These are phyloP conservation scores for Colletotrichum abscissum DNA, from an alignment of 2,329 filamentous ascomycete genomes.

Conservation along the genomic window DNA sequence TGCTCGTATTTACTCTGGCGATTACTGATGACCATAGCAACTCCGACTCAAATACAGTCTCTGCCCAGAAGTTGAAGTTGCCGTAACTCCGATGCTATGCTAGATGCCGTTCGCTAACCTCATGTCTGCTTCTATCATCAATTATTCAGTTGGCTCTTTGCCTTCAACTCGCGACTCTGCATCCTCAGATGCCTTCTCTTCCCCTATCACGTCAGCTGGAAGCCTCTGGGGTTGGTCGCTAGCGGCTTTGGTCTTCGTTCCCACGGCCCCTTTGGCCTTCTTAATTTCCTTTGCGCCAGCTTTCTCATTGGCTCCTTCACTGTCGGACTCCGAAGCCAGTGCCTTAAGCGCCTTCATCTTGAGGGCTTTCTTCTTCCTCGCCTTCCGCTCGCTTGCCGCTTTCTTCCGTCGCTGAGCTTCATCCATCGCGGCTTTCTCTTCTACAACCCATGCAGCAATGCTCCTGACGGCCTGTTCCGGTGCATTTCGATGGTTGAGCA, in stretches of 20 bases:
- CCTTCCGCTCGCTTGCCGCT: conserved; percentile 4
- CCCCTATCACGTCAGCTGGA: neutral
- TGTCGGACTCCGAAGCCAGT: neutral
- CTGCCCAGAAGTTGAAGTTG: neutral
- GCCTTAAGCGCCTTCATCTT: conserved; percentile 21
- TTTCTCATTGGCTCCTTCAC: neutral
- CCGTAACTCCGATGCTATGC: neutral
- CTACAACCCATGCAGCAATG: conserved; percentile 2
- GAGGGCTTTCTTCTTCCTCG: conserved; percentile 20
- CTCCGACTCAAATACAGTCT: neutral
- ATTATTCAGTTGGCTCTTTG: neutral
- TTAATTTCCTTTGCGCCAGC: neutral
- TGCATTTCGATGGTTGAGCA: conserved; percentile 16
- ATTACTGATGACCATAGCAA: neutral
- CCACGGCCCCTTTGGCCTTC: too few relatives aligned
- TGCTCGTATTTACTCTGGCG: neutral
- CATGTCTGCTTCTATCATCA: neutral
- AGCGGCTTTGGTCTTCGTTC: neutral
- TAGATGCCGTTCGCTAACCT: neutral
- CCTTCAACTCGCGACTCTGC: neutral
- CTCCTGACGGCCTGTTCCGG: neutral
- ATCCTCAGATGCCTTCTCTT: neutral
- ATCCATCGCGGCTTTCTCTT: conserved; percentile 27
- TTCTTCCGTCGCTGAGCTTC: conserved; percentile 18
- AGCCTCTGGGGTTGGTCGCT: neutral